Percentiles rank a stretch among this genome's conserved stretches.
These are phyloP conservation scores for Rhizomucor pusillus DNA, from an alignment of 371 early-diverging fungal genomes.

Conservation along the genomic window DNA sequence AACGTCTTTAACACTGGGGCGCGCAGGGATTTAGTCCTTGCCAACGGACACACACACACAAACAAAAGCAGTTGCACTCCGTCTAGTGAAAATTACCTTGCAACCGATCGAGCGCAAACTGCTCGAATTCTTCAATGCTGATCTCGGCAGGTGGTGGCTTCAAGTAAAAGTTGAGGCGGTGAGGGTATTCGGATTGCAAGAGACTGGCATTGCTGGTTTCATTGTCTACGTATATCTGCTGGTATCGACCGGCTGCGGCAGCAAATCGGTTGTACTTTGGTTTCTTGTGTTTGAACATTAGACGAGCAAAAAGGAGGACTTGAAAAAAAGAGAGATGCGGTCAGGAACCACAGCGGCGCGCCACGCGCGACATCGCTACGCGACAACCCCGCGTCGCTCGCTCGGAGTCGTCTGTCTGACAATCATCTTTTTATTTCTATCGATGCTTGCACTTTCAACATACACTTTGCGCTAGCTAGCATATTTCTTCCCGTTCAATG, in stretches of 20 bases:
- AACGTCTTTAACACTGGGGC: constrained; percentile 75
- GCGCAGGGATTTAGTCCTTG: no score
- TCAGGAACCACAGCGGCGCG: no score
- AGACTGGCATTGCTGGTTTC: neutral
- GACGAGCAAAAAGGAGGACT: neutral
- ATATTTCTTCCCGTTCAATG: no score
- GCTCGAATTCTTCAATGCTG: constrained; percentile 90
- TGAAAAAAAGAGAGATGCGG: no score
- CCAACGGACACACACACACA: no score
- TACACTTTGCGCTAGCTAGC: no score
- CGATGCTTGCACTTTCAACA: no score
- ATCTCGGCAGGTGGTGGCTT: constrained; percentile 76
- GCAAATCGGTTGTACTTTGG: constrained; percentile 14
- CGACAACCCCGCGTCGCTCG: no score
- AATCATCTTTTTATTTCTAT: no score
- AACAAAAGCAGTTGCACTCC: no score
- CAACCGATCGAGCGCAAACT: constrained; percentile 89
- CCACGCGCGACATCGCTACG: no score
- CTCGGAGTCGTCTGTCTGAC: no score
- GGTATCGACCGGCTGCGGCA: constrained; percentile 11
- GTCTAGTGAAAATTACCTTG: constrained; percentile 51
- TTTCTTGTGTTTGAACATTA: neutral
- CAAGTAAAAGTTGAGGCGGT: constrained; percentile 78
- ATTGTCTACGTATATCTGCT: constrained; percentile 12
- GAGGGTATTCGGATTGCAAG: constrained; percentile 56